These are phyloP conservation scores for Corymbia maculata DNA, from an alignment of 345 rosid genomes.

Conservation along the genomic window DNA sequence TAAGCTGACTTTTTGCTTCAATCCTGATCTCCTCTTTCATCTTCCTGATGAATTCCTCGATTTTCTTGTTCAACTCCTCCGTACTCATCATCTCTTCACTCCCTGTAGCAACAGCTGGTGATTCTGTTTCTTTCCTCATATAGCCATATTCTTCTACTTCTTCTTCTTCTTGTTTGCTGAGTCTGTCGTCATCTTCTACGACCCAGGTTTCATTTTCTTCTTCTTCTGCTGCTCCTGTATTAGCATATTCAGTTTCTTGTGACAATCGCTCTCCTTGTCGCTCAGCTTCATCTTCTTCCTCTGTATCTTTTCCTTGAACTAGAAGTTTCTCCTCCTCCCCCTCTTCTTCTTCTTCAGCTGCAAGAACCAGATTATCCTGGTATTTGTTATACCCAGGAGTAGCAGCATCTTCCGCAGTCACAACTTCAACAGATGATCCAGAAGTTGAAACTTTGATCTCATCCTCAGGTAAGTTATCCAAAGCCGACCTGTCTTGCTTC, in stretches of 20 bases:
- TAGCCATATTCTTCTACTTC: not conserved
- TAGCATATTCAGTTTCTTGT: not conserved
- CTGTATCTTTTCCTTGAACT: not conserved
- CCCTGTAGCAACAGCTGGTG: not conserved
- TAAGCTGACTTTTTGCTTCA: slow-evolving; percentile 25
- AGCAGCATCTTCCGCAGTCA: not conserved
- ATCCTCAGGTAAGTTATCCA: not conserved
- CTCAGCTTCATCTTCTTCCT: not conserved
- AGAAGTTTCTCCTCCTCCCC: not conserved
- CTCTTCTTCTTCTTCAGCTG: not conserved
- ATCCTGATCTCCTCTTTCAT: slow-evolving; percentile 57
- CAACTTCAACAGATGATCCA: not conserved
- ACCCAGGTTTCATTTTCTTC: not conserved
- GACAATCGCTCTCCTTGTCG: not conserved
- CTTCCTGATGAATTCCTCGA: slow-evolving; percentile 61
- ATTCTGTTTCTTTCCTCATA: not conserved
- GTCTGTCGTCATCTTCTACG: not conserved
- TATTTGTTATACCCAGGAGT: not conserved
- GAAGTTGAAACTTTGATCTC: not conserved
- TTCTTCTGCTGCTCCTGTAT: not conserved
- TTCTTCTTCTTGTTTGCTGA: not conserved
- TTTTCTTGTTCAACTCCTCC: slow-evolving; percentile 36
- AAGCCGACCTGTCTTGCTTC: not conserved
- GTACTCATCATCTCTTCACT: slow-evolving; percentile 16
- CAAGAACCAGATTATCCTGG: not conserved